phyloP scores from a whole-genome alignment of 2,329 filamentous ascomycete genomes.

The Corinectria fuckeliana region DNA sequence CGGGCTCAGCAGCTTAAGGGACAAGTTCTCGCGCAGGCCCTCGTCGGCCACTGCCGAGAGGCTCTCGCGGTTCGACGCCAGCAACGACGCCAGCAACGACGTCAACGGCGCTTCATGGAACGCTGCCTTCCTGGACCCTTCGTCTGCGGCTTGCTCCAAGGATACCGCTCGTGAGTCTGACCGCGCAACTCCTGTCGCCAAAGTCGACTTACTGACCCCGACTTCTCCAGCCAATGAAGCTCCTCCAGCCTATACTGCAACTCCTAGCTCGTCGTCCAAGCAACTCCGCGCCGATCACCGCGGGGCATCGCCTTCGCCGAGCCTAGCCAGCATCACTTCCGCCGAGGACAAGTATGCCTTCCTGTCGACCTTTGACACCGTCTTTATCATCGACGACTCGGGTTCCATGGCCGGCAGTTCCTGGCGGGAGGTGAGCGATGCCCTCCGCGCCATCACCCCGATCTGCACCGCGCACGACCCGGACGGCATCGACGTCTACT shows the following conservation, averaged over 20 bases:
- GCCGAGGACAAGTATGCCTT: constrained; percentile 77
- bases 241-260: constrained; percentile 45
- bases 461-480: constrained; percentile 81
- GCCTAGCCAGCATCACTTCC: constrained; percentile 42
- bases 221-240: constrained; percentile 35
- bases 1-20: constrained; percentile 42
- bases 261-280: neutral
- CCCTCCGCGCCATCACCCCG: constrained; percentile 76
- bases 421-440: constrained; percentile 77
- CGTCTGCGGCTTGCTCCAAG: neutral
- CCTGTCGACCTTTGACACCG: constrained; percentile 80
- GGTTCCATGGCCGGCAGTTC: constrained; percentile 79
- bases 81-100: constrained; percentile 13
- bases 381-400: constrained; percentile 93
- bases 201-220: neutral
- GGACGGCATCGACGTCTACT: constrained; percentile 91
- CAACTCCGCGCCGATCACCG: constrained; percentile 24
- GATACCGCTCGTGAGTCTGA: constrained; percentile 3
- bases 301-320: constrained; percentile 21
- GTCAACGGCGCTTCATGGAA: constrained; percentile 8
- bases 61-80: constrained; percentile 9
- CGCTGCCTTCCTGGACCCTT: constrained; percentile 1
- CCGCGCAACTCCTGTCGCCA: neutral
- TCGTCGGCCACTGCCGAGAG: neutral
- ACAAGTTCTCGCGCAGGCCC: constrained; percentile 42